phyloP scores from a whole-genome alignment of 163 green algal species.

The Chlorella variabilis region DNA sequence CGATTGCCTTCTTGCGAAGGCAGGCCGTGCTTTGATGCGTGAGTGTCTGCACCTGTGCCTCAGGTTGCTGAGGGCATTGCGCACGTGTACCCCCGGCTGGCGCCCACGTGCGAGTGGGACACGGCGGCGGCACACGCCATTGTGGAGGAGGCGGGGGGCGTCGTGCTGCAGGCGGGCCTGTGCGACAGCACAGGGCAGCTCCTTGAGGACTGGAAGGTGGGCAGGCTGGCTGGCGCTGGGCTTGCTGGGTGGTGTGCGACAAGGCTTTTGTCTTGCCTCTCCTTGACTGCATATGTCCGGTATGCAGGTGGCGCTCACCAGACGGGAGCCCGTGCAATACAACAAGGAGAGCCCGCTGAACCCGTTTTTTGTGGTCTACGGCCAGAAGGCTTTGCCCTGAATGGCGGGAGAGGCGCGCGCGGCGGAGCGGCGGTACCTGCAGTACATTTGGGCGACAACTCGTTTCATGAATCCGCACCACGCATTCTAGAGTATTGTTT shows the following conservation, averaged over 20 bases:
- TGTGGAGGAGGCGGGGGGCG: slow-evolving; percentile 84
- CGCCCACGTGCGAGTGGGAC: slow-evolving; percentile 91
- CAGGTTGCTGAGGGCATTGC: slow-evolving; percentile 46
- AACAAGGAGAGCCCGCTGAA: slow-evolving; percentile 88
- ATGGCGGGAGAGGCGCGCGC: no score
- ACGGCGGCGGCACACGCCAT: slow-evolving; percentile 88
- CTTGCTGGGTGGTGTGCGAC: no score
- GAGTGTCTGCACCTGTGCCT: no score
- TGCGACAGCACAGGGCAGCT: slow-evolving; percentile 77
- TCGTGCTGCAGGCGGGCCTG: slow-evolving; percentile 78
- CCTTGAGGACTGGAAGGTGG: slow-evolving; percentile 84
- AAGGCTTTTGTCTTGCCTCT: neutral
- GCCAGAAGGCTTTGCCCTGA: no score
- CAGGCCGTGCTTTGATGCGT: no score
- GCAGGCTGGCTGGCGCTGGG: no score
- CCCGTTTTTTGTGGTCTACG: slow-evolving; percentile 90
- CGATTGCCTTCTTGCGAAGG: no score
- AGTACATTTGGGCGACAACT: no score
- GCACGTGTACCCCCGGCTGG: slow-evolving; percentile 66
- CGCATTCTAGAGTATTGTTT: no score
- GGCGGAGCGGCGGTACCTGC: no score
- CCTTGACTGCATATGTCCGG: neutral
- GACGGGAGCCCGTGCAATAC: slow-evolving; percentile 70
- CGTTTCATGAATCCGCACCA: no score
- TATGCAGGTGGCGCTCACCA: slow-evolving; percentile 60